Evolutionary conservation across 352 stramenopile genomes (phyloP).

Genomic region (Phytophthora multivora): DNA sequence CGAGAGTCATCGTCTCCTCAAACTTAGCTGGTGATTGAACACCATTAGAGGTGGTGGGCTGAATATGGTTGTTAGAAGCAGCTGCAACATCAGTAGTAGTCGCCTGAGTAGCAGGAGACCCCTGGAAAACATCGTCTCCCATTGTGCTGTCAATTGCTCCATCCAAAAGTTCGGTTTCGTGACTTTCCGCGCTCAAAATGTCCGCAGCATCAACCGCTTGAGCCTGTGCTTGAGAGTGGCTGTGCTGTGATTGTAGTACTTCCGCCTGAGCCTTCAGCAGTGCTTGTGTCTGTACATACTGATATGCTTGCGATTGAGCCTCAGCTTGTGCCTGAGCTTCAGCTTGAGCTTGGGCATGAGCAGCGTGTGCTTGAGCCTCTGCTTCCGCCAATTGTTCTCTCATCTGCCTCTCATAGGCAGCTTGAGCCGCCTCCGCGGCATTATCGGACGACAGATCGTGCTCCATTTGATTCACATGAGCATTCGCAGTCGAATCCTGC

Average conservation of each 20-base stretch:
- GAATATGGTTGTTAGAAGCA: constrained; percentile 24
- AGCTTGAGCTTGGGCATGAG: constrained; percentile 38
- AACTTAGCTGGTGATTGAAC: constrained; percentile 35
- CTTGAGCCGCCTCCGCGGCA: constrained; percentile 8
- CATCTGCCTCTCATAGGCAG: constrained; percentile 33
- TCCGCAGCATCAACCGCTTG: constrained; percentile 40
- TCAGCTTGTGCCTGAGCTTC: constrained; percentile 40
- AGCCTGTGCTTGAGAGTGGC: constrained; percentile 23
- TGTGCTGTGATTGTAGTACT: constrained; percentile 35
- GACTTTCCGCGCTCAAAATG: constrained; percentile 45
- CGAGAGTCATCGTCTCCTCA: constrained; percentile 65
- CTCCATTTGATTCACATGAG: constrained; percentile 30
- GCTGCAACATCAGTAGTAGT: constrained; percentile 27
- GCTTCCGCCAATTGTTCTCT: constrained; percentile 37
- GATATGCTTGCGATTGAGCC: constrained; percentile 29
- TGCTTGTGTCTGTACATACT: constrained; percentile 39
- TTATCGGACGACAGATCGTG: constrained; percentile 24
- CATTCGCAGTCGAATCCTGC: neutral
- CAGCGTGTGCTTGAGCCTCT: constrained; percentile 34
- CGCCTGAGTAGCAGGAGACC: constrained; percentile 30
- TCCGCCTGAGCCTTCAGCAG: constrained; percentile 41
- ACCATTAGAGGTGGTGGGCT: constrained; percentile 1
- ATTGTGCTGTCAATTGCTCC: constrained; percentile 60
- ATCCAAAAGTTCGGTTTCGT: constrained; percentile 67
- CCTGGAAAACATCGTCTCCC: constrained; percentile 43